Evolutionary conservation across 148 eudicot species (phyloP), one percentile per base, ranked within the genome.

Genomic region (Drosera capensis): DNA sequence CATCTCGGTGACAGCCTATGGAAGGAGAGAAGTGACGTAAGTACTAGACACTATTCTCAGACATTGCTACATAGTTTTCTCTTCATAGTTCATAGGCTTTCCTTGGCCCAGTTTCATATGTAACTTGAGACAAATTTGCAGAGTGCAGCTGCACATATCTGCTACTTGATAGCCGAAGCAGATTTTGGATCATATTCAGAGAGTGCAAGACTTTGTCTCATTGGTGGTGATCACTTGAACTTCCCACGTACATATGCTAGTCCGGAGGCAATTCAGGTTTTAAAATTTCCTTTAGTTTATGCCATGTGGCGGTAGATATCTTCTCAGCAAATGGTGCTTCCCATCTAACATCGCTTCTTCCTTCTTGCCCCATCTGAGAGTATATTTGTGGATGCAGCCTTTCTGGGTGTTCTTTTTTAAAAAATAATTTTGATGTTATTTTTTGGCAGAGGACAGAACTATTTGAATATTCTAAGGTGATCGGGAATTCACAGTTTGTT

Each of bases 251-350:
- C 95, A 40, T 90, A 78, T 64, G 85, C 87, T 29, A 80, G 79
- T 68, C 99, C 99, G 36, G 88, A 85, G 66, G 99, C 99, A 40
- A 90, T 90, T 73, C 99, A 90, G 99, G 99, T 90, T 45, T 22
- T 43, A 38, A n/a, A n/a, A n/a, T n/a, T n/a, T n/a, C n/a, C n/a
- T n/a, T n/a, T n/a, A 34, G 14, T 34, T 34, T 7, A 34, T 6
- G 38, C 38, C n/a, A n/a, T n/a, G 14, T 34, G 14, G 1, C 14
- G 11, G 6, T 34, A 34, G 1, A 34, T 11, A 11, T 34, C 8
- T 15, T 34, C 38, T 11, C 14, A 2, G 11, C 6, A 34, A 1
- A 11, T 34, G 11, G 8, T 2, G 14, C n/a, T 34, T 34, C 6
- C 2, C 8, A 34, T 1, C 8, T 34, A 34, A 11, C 6, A 34